Conservation (phyloP, 1,284 basidiomycete genomes). For the Hypsizygus ulmarius region DNA sequence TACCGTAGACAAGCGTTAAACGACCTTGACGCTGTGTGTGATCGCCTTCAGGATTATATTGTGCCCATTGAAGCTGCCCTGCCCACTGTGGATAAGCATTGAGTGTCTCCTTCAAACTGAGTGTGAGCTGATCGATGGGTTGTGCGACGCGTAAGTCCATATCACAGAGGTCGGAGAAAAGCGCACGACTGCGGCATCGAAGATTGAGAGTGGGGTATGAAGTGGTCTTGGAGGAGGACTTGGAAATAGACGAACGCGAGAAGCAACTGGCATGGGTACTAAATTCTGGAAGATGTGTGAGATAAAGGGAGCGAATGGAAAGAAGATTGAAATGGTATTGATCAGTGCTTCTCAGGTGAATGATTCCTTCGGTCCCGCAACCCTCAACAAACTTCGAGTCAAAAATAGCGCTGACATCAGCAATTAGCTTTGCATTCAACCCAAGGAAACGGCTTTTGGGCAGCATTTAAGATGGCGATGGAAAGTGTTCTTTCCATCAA, state of each 20-base stretch:
- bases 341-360: no score
- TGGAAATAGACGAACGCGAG: conserved; percentile 19
- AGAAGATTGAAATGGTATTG: no score
- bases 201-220: conserved; percentile 29
- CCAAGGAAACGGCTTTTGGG: no score
- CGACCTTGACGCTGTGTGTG: conserved; percentile 37
- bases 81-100: conserved; percentile 38
- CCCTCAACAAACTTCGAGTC: no score
- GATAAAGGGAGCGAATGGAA: no score
- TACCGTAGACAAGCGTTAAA: conserved; percentile 33
- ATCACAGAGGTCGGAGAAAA: conserved; percentile 28
- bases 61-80: conserved; percentile 33
- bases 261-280: conserved; percentile 10
- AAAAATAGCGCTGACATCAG: no score
- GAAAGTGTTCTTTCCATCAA: no score
- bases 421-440: no score
- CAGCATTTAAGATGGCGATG: no score
- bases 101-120: conserved; percentile 30
- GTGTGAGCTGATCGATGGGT: conserved; percentile 17
- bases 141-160: conserved; percentile 30
- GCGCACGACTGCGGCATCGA: conserved; percentile 29
- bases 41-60: conserved; percentile 22
- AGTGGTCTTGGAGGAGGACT: conserved; percentile 1
- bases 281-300: no score
- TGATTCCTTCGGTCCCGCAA: no score